phyloP scores from a whole-genome alignment of 73 alveolate species.

The Paramecium primaurelia region DNA sequence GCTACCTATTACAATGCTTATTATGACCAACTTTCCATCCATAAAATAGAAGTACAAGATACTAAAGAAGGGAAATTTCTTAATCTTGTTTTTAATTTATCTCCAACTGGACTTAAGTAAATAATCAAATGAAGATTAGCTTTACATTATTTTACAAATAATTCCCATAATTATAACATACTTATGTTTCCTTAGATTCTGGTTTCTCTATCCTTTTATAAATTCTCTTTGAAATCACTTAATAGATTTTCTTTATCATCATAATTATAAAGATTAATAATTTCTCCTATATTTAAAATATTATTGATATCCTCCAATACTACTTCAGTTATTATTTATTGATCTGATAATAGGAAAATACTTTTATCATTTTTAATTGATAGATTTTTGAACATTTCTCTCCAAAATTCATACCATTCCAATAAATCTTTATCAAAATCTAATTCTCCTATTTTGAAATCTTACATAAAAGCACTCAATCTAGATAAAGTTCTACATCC shows the following conservation, averaged over 20 bases:
- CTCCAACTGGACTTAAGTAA: conserved; percentile 92
- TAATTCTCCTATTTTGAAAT: conserved; percentile 79
- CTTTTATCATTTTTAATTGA: conserved; percentile 82
- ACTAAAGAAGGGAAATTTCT: conserved; percentile 92
- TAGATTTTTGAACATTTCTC: conserved; percentile 74
- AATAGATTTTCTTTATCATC: conserved; percentile 87
- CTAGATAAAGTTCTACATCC: conserved; percentile 63
- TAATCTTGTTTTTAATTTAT: conserved; percentile 70
- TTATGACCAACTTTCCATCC: conserved; percentile 95
- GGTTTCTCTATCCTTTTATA: conserved; percentile 72
- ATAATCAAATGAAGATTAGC: conserved; percentile 86
- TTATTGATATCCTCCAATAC: conserved; percentile 89
- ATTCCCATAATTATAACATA: conserved; percentile 79
- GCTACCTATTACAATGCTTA: conserved; percentile 87
- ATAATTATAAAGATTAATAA: conserved; percentile 82
- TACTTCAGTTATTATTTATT: conserved; percentile 81
- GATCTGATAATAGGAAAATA: conserved; percentile 81
- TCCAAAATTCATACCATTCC: conserved; percentile 88
- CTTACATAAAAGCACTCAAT: conserved; percentile 85
- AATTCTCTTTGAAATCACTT: conserved; percentile 82
- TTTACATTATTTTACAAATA: conserved; percentile 77
- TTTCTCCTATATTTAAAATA: conserved; percentile 91
- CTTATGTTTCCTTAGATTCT: conserved; percentile 62
- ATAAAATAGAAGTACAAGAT: conserved; percentile 87
- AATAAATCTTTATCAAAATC: conserved; percentile 83